Conservation (phyloP, 176 grass and related monocot species). For the Tuctoria greenei region DNA sequence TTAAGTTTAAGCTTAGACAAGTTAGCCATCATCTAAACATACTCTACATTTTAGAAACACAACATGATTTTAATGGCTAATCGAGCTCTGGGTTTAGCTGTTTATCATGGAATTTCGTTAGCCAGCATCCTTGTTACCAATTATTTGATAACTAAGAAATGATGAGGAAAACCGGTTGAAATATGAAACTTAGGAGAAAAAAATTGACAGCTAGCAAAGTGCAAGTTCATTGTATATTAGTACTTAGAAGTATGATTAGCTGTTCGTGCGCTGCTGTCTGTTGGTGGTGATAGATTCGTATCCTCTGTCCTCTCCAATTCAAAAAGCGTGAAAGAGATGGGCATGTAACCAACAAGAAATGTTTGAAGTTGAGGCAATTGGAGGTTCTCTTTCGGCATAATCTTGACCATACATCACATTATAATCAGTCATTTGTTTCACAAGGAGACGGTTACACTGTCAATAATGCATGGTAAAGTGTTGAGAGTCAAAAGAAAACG, state of each 20-base stretch:
- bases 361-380: neutral
- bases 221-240: neutral
- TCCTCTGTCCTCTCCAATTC: neutral
- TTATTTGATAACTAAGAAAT: constrained; percentile 21
- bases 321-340: neutral
- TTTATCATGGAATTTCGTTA: neutral
- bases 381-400: neutral
- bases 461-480: too few species aligned
- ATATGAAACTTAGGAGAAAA: neutral
- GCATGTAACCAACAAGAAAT: neutral
- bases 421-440: neutral
- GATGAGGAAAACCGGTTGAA: neutral
- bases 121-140: neutral
- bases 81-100: neutral
- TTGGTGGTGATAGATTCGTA: neutral
- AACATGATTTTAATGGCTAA: neutral
- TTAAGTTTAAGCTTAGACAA: too few species aligned
- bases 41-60: neutral
- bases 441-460: neutral
- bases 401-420: neutral
- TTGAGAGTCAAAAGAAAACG: too few species aligned
- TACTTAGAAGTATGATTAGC: neutral
- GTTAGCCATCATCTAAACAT: too few species aligned
- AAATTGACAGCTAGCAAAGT: neutral
- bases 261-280: too few species aligned